Evolutionary conservation across 805 yeast species (phyloP).

Genomic region (Candida qinlingensis): DNA sequence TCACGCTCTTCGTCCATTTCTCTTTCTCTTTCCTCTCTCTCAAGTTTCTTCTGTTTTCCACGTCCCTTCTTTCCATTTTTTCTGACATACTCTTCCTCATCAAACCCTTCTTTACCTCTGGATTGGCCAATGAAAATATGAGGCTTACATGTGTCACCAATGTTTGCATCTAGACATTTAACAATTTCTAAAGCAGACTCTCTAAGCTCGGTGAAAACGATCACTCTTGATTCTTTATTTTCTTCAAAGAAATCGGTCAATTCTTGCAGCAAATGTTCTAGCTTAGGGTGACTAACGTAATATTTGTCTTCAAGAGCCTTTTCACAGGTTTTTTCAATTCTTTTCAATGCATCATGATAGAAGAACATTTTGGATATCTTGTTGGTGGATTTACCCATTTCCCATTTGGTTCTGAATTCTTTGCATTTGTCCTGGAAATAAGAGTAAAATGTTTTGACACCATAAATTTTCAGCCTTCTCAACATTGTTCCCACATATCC

Average conservation of each 20-base stretch:
- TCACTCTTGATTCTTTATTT: conserved; percentile 59
- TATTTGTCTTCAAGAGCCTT: conserved; percentile 31
- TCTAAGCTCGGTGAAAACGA: conserved; percentile 82
- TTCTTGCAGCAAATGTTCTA: conserved; percentile 53
- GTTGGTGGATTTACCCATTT: conserved; percentile 57
- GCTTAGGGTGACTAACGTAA: conserved; percentile 66
- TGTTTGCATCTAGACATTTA: conserved; percentile 45
- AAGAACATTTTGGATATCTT: conserved; percentile 59
- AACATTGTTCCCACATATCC: conserved; percentile 69
- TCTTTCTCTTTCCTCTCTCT: conserved; percentile 28
- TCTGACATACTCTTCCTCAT: conserved; percentile 43
- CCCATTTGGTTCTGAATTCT: conserved; percentile 55
- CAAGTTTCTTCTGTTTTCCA: conserved; percentile 31
- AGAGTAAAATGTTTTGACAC: conserved; percentile 68
- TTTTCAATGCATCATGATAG: conserved; percentile 42
- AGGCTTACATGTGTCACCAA: conserved; percentile 43
- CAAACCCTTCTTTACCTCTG: conserved; percentile 63
- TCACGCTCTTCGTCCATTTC: conserved; percentile 27
- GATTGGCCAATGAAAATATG: conserved; percentile 94
- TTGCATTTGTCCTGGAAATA: conserved; percentile 56
- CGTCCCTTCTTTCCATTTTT: conserved; percentile 41
- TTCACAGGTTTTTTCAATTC: conserved; percentile 42
- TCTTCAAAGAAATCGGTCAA: conserved; percentile 48
- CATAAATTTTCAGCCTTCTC: conserved; percentile 71
- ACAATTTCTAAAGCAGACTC: conserved; percentile 89